These are phyloP conservation scores for Cicer pinnatifidum DNA, from an alignment of 306 rosid genomes.

Conservation along the genomic window DNA sequence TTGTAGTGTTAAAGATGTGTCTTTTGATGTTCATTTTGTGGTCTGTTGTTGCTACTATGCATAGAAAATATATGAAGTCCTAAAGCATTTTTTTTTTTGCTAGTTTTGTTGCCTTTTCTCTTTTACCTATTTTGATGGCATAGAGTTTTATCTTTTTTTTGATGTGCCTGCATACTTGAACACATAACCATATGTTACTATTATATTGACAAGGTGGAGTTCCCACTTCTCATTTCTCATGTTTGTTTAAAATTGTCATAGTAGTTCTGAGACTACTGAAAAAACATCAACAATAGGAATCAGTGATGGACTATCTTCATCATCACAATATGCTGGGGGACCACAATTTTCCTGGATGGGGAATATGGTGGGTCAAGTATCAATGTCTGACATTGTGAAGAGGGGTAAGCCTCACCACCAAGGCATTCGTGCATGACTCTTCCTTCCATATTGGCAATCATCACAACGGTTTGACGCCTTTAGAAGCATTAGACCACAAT, in stretches of 20 bases:
- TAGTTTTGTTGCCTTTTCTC: background rate
- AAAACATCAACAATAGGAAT: constrained; percentile 46
- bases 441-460: constrained; percentile 55
- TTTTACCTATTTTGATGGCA: constrained; percentile 17
- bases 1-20: constrained; percentile 2
- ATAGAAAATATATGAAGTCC: constrained; percentile 13
- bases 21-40: background rate
- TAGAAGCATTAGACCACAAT: constrained; percentile 29
- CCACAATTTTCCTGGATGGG: constrained; percentile 77
- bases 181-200: background rate
- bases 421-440: constrained; percentile 55
- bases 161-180: background rate
- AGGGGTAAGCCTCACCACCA: constrained; percentile 82
- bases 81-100: constrained; percentile 21
- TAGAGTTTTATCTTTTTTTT: background rate
- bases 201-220: constrained; percentile 1
- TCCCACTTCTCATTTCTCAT: constrained; percentile 41
- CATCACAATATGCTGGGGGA: constrained; percentile 66
- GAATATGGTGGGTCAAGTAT: constrained; percentile 74
- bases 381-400: constrained; percentile 86
- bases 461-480: constrained; percentile 54
- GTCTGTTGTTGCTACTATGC: background rate
- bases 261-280: constrained; percentile 65
- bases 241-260: constrained; percentile 51
- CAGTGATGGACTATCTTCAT: constrained; percentile 62